phyloP scores from a whole-genome alignment of 2,329 filamentous ascomycete species.

The Chalara sp. region DNA sequence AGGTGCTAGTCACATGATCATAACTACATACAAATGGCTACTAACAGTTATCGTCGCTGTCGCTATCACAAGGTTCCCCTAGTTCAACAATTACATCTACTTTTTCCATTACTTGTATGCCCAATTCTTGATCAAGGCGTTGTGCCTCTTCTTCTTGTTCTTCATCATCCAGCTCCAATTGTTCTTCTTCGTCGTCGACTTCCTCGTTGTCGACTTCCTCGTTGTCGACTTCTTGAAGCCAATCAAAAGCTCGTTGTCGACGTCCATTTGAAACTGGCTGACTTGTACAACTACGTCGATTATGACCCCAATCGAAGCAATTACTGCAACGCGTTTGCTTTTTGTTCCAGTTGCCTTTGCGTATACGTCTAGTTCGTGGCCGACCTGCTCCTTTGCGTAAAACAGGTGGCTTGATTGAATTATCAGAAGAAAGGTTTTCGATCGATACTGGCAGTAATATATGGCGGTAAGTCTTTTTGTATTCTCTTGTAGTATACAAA shows the following conservation, averaged over 20 bases:
- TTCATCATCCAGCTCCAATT: no score
- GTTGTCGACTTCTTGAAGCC: background rate
- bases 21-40: no score
- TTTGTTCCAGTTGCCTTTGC: background rate
- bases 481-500: background rate
- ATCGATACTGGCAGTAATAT: background rate
- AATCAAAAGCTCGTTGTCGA: background rate
- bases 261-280: background rate
- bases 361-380: background rate
- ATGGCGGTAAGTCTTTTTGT: background rate
- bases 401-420: background rate
- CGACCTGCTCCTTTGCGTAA: background rate
- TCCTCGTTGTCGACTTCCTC: no score
- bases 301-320: background rate
- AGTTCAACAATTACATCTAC: no score
- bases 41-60: no score
- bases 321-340: background rate
- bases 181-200: no score
- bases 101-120: no score
- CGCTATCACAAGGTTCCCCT: no score
- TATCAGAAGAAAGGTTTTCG: background rate
- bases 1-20: no score
- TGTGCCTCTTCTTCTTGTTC: no score
- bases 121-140: no score
- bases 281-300: background rate